phyloP scores from a whole-genome alignment of 257 asterid species.

The Mitragyna speciosa region DNA sequence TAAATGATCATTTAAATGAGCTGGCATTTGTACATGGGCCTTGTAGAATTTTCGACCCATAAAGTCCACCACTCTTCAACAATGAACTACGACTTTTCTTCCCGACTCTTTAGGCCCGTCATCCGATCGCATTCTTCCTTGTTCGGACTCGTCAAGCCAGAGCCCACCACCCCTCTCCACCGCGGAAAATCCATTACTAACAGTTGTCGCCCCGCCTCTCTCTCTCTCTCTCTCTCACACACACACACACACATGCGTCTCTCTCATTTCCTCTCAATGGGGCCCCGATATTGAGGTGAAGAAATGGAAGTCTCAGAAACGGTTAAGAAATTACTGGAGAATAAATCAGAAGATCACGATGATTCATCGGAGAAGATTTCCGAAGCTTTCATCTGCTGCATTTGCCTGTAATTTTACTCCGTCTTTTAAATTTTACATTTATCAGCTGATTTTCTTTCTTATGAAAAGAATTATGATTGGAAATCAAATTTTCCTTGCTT shows the following conservation, averaged over 20 bases:
- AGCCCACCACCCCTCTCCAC: conserved; percentile 14
- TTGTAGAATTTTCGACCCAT: no score
- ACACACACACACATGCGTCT: not conserved
- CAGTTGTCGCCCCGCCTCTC: not conserved
- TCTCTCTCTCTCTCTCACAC: not conserved
- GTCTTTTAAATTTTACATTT: not conserved
- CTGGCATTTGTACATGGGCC: no score
- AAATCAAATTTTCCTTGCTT: not conserved
- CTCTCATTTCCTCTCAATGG: not conserved
- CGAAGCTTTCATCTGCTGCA: conserved; percentile 49
- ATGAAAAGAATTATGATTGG: not conserved
- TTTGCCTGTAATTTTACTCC: conserved; percentile 44
- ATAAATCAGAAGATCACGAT: conserved; percentile 18
- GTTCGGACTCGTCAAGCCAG: not conserved
- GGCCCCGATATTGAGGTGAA: not conserved
- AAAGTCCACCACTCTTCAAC: no score
- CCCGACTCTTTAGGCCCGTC: no score
- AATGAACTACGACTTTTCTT: no score
- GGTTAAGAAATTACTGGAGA: conserved; percentile 11
- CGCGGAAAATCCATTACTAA: not conserved
- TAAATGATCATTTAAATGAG: no score
- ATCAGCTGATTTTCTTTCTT: not conserved
- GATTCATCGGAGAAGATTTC: conserved; percentile 33
- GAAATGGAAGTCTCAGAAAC: conserved; percentile 20
- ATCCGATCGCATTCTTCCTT: no score